These are phyloP conservation scores for Chaetomium olivaceum DNA, from an alignment of 2,329 filamentous ascomycete genomes.

Conservation along the genomic window DNA sequence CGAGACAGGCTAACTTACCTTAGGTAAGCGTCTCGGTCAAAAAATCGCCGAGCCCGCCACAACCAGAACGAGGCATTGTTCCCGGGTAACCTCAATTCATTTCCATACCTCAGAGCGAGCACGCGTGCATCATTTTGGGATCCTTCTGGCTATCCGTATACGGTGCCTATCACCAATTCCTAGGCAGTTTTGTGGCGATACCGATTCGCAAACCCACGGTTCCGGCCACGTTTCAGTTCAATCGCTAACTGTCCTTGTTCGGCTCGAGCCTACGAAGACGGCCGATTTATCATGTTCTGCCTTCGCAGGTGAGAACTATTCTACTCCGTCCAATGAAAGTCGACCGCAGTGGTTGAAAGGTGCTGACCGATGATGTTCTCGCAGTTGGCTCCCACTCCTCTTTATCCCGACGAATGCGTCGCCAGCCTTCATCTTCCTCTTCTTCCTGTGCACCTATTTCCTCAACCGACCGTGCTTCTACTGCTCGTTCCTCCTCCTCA, in stretches of 20 bases:
- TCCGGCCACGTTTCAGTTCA: background rate
- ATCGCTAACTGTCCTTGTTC: background rate
- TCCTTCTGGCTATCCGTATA: background rate
- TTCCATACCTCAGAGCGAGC: background rate
- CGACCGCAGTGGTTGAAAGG: background rate
- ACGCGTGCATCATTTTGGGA: background rate
- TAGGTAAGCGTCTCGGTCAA: background rate
- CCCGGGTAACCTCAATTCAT: background rate
- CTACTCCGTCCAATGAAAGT: background rate
- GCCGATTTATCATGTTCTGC: constrained; percentile 57
- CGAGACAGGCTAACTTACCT: no score
- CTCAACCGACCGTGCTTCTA: constrained; percentile 96
- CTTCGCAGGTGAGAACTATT: constrained; percentile 55
- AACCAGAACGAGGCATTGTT: background rate
- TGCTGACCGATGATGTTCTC: constrained; percentile 21
- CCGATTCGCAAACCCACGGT: background rate
- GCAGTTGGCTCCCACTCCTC: constrained; percentile 80
- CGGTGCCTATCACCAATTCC: background rate
- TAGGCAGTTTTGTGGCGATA: background rate
- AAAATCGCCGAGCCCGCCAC: background rate
- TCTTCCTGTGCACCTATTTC: constrained; percentile 92
- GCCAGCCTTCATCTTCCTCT: constrained; percentile 81
- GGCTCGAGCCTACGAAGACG: background rate
- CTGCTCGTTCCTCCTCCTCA: constrained; percentile 91
- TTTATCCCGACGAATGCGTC: constrained; percentile 87